Percentiles rank a stretch among this genome's conserved stretches.
These are phyloP conservation scores for Histomonas meleagridis DNA, from an alignment of 208 protist species.

Conservation along the genomic window DNA sequence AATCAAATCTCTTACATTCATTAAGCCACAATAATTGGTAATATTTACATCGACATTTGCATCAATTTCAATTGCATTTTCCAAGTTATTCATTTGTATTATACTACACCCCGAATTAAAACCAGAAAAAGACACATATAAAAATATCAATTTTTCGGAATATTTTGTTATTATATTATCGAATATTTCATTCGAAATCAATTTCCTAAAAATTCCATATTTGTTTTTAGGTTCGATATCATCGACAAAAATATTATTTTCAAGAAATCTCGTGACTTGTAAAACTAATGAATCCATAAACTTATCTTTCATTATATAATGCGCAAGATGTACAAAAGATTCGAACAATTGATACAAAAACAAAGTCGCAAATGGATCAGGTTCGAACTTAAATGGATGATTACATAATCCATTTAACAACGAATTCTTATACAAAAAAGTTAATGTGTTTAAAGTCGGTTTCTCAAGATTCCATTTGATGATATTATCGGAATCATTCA, in stretches of 20 bases:
- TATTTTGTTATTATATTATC: conserved; percentile 30
- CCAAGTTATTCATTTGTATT: not conserved
- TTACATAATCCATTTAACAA: not conserved
- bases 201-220: not conserved
- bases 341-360: conserved; percentile 24
- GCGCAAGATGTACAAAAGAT: not conserved
- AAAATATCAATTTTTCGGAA: not conserved
- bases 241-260: conserved; percentile 23
- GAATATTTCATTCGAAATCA: not conserved
- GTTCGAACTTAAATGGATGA: not conserved
- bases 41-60: conserved; percentile 24
- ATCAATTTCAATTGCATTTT: not conserved
- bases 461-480: conserved; percentile 20
- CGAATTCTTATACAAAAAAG: no score
- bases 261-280: conserved; percentile 8
- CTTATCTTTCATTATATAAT: not conserved
- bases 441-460: not conserved
- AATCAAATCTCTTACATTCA: not conserved
- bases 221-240: not conserved
- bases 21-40: not conserved
- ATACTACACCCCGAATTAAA: not conserved
- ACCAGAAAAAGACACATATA: not conserved
- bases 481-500: not conserved
- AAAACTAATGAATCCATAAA: conserved; percentile 20
- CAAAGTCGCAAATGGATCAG: conserved; percentile 30